These are phyloP conservation scores for Umbelopsis sp. DNA, from an alignment of 371 early-diverging fungal genomes.

Conservation along the genomic window DNA sequence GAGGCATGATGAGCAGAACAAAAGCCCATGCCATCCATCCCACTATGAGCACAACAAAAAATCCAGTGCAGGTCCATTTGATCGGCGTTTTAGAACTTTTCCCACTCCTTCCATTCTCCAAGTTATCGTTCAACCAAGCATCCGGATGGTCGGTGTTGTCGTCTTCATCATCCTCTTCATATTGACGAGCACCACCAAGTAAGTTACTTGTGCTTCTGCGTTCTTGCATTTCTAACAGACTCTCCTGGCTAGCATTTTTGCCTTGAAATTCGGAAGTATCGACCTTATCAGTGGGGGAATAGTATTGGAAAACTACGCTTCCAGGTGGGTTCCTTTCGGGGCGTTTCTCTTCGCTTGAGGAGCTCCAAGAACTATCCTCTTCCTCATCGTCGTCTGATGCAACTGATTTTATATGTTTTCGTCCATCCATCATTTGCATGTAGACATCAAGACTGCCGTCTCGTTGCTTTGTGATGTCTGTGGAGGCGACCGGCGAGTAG, in stretches of 20 bases:
- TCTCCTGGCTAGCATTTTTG: slow-evolving; percentile 1
- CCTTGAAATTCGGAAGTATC: neutral
- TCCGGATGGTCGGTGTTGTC: slow-evolving; percentile 26
- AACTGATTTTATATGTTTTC: neutral
- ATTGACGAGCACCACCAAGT: neutral
- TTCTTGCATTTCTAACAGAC: neutral
- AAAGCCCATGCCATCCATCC: slow-evolving; percentile 35
- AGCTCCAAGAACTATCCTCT: slow-evolving; percentile 8
- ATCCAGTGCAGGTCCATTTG: slow-evolving; percentile 31
- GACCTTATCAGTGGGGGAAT: neutral
- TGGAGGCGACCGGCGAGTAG: neutral
- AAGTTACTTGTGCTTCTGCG: slow-evolving; percentile 5
- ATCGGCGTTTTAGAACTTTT: slow-evolving; percentile 10
- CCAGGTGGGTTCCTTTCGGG: neutral
- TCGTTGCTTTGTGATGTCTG: neutral
- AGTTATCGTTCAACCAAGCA: slow-evolving; percentile 18
- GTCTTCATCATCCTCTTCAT: slow-evolving; percentile 23
- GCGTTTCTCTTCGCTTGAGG: slow-evolving; percentile 1
- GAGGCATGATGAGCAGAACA: slow-evolving; percentile 28
- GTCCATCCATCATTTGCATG: slow-evolving; percentile 13
- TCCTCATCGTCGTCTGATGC: slow-evolving; percentile 1
- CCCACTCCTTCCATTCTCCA: slow-evolving; percentile 20
- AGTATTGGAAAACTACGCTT: neutral
- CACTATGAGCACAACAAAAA: slow-evolving; percentile 26
- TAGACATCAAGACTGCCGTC: slow-evolving; percentile 8